Percentiles rank a stretch among this genome's conserved stretches.
These are phyloP conservation scores for Fremontodendron californicum DNA, from an alignment of 345 rosid species.

Conservation along the genomic window DNA sequence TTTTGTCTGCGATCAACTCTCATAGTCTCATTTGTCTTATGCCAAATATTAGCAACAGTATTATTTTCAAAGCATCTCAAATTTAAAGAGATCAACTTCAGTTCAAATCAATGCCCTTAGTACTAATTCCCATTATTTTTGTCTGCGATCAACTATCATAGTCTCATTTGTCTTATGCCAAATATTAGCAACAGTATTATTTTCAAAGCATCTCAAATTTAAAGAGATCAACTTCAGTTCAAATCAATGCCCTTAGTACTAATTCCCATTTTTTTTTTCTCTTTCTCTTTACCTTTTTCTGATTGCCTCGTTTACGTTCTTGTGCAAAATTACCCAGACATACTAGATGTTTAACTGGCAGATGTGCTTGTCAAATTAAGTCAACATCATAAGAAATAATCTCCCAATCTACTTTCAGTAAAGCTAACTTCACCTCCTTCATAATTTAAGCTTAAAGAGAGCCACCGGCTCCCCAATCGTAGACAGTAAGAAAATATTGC, in stretches of 20 bases:
- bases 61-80: neutral
- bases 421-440: neutral
- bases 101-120: neutral
- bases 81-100: neutral
- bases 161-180: neutral
- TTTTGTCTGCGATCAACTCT: neutral
- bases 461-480: neutral
- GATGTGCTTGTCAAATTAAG: neutral
- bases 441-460: neutral
- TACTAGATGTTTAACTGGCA: neutral
- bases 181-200: neutral
- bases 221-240: neutral
- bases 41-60: neutral
- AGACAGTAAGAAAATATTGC: neutral
- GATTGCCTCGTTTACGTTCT: neutral
- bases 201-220: neutral
- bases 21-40: neutral
- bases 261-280: neutral
- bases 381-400: neutral
- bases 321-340: neutral
- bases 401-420: neutral
- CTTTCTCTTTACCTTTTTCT: neutral
- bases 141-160: neutral
- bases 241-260: neutral
- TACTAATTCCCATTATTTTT: neutral